These are phyloP conservation scores for Apiospora aurea DNA, from an alignment of 2,329 filamentous ascomycete species.

Conservation along the genomic window DNA sequence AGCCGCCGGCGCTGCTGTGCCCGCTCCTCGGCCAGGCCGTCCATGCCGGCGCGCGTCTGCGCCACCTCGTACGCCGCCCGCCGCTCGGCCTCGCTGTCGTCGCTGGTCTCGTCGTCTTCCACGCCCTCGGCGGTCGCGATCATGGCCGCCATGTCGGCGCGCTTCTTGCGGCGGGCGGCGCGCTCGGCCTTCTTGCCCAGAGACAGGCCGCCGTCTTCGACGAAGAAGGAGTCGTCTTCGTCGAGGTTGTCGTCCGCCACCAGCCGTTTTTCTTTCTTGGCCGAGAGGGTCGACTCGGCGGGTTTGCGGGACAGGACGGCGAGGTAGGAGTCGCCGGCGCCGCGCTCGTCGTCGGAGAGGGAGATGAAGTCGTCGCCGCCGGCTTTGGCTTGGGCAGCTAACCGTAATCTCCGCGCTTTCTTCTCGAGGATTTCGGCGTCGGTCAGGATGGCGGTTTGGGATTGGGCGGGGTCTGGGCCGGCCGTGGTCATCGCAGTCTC, in stretches of 20 bases:
- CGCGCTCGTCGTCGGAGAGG: constrained; percentile 57
- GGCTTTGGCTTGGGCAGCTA: constrained; percentile 68
- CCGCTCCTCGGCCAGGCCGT: constrained; percentile 64
- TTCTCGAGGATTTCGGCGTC: constrained; percentile 88
- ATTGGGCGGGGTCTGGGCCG: constrained; percentile 43
- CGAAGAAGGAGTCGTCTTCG: constrained; percentile 92
- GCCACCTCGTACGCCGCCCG: constrained; percentile 86
- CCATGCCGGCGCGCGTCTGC: constrained; percentile 87
- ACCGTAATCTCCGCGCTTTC: constrained; percentile 84
- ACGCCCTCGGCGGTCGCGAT: constrained; percentile 81
- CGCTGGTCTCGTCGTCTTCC: constrained; percentile 60
- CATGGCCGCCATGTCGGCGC: constrained; percentile 81
- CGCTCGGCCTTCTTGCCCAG: constrained; percentile 81
- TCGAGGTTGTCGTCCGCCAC: constrained; percentile 87
- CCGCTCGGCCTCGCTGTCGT: constrained; percentile 75
- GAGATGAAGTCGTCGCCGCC: constrained; percentile 67
- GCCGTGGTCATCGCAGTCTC: constrained; percentile 50
- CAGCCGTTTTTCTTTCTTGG: constrained; percentile 76
- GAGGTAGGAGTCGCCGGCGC: constrained; percentile 40
- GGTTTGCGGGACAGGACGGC: constrained; percentile 44
- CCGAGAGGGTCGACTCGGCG: constrained; percentile 57
- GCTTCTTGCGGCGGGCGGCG: constrained; percentile 70
- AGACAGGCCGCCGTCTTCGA: constrained; percentile 82
- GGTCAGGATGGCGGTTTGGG: constrained; percentile 69
- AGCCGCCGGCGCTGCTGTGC: constrained; percentile 48